phyloP scores from a whole-genome alignment of 2,329 filamentous ascomycete genomes.

The Talaromyces amestolkiae region DNA sequence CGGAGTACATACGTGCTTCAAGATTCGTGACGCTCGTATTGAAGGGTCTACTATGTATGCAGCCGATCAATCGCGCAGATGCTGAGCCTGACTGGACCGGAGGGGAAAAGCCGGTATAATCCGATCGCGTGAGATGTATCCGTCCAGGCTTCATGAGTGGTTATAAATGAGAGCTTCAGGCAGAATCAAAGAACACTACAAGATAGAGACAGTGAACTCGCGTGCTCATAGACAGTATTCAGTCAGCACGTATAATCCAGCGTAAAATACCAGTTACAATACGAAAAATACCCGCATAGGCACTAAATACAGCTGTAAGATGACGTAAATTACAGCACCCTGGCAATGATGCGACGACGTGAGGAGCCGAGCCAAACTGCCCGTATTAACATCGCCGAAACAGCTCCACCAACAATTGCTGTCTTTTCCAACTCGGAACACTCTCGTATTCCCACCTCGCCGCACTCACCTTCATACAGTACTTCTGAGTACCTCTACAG shows the following conservation, averaged over 20 bases:
- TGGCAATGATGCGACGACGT: not conserved
- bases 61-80: not conserved
- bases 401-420: conserved; percentile 18
- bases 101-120: not conserved
- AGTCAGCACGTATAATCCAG: not conserved
- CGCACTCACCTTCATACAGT: conserved; percentile 5
- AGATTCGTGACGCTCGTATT: not conserved
- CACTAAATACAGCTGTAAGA: not conserved
- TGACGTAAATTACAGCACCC: conserved; percentile 6
- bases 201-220: not conserved
- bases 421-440: conserved; percentile 6
- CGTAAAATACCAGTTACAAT: not conserved
- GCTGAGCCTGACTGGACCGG: not conserved
- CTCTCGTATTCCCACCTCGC: not conserved
- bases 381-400: conserved; percentile 8
- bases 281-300: not conserved
- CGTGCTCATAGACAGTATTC: not conserved
- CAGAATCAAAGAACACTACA: not conserved
- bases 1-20: no score
- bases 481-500: conserved; percentile 8
- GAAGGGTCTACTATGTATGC: not conserved
- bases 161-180: not conserved
- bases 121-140: not conserved
- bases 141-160: not conserved
- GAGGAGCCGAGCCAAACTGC: not conserved